Percentiles rank a stretch among this genome's conserved stretches.
phyloP scores from a whole-genome alignment of 805 yeast species.

The Starmerella tilneyi region DNA sequence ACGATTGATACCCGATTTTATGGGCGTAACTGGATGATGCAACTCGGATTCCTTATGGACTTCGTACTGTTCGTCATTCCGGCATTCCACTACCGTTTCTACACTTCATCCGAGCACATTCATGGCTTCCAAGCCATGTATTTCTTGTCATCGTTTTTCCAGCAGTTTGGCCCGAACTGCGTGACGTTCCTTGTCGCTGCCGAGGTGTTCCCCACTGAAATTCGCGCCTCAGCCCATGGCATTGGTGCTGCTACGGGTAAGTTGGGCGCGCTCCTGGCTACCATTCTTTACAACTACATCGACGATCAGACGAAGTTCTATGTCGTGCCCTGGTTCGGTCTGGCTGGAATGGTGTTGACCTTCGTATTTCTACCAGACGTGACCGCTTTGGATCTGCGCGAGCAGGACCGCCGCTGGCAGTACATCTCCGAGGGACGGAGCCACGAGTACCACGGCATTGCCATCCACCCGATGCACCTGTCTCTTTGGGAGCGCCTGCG shows the following conservation, averaged over 20 bases:
- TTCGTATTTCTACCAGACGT: constrained; percentile 32
- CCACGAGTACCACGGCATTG: constrained; percentile 34
- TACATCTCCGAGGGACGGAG: constrained; percentile 31
- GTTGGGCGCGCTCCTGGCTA: constrained; percentile 54
- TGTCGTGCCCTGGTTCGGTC: constrained; percentile 35
- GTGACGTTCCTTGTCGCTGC: constrained; percentile 57
- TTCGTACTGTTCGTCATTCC: constrained; percentile 46
- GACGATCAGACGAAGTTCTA: constrained; percentile 30
- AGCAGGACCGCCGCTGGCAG: constrained; percentile 34
- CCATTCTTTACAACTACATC: constrained; percentile 33
- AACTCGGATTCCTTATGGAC: constrained; percentile 47
- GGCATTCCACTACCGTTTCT: constrained; percentile 49
- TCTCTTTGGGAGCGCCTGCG: constrained; percentile 32
- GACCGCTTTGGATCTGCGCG: constrained; percentile 33
- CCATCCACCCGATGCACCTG: constrained; percentile 32
- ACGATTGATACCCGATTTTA: constrained; percentile 40
- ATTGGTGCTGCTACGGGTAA: constrained; percentile 56
- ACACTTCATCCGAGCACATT: constrained; percentile 28
- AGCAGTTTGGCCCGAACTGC: constrained; percentile 57
- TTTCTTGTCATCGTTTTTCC: constrained; percentile 52
- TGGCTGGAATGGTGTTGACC: constrained; percentile 32
- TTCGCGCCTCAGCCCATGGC: constrained; percentile 61
- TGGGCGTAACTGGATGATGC: constrained; percentile 51
- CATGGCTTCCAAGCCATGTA: constrained; percentile 44
- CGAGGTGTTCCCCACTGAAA: constrained; percentile 54